A percentile compares a stretch with the other conserved stretches of the same genome.
These are phyloP conservation scores for Lentithecium fluviatile DNA, from an alignment of 495 filamentous ascomycete species.

Conservation along the genomic window DNA sequence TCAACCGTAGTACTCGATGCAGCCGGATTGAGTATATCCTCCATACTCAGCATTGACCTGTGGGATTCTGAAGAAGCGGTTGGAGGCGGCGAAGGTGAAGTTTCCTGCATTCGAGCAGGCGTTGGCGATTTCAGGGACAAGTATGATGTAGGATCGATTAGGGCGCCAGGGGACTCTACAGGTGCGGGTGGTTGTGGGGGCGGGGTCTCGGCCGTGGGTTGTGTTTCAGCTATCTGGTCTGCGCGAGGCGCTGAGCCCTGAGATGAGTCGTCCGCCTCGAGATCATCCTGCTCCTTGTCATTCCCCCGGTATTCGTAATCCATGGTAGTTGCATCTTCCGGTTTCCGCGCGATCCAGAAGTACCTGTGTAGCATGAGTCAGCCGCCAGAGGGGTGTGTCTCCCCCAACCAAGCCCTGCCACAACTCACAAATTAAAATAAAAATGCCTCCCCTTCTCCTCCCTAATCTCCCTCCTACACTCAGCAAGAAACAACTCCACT, in stretches of 20 bases:
- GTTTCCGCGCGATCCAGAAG: not conserved
- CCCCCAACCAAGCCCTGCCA: not conserved
- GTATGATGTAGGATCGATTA: not conserved
- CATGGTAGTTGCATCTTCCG: not conserved
- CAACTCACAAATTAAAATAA: conserved; percentile 26
- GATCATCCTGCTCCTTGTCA: not conserved
- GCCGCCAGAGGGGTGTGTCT: not conserved
- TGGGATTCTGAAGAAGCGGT: not conserved
- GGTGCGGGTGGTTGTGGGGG: no score
- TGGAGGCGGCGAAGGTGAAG: not conserved
- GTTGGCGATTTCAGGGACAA: not conserved
- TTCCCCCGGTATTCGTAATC: not conserved
- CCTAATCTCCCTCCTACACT: conserved; percentile 35
- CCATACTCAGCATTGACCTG: not conserved
- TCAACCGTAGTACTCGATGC: not conserved
- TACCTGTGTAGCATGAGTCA: not conserved
- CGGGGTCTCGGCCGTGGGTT: not conserved
- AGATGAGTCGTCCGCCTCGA: not conserved
- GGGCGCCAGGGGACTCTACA: not conserved
- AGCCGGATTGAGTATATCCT: not conserved
- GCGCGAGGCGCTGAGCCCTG: not conserved
- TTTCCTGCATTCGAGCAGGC: not conserved
- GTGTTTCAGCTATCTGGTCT: not conserved
- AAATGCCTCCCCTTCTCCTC: conserved; percentile 34
- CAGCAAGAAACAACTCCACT: conserved; percentile 40